These are phyloP conservation scores for Phytophthora pisi DNA, from an alignment of 352 stramenopile genomes.

Conservation along the genomic window DNA sequence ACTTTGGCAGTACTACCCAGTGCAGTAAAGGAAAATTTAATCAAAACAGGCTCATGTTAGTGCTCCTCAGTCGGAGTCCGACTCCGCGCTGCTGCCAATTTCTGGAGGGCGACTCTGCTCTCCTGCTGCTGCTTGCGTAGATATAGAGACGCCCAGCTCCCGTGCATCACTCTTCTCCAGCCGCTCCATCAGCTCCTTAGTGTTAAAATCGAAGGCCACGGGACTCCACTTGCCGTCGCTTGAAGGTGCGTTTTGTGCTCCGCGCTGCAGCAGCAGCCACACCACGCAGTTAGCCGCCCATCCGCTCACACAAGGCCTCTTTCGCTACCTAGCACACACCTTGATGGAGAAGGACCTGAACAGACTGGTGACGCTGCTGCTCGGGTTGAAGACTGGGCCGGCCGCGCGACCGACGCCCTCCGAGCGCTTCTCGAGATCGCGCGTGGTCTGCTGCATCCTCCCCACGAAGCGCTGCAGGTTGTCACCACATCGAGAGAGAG, in stretches of 20 bases:
- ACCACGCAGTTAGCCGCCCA: neutral
- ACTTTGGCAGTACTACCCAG: no score
- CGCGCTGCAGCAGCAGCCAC: constrained; percentile 33
- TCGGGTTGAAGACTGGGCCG: constrained; percentile 64
- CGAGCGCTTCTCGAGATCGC: constrained; percentile 68
- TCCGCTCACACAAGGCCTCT: neutral
- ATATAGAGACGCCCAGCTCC: constrained; percentile 65
- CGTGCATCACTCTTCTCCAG: constrained; percentile 62
- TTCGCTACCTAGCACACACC: constrained; percentile 27
- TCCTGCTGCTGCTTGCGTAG: constrained; percentile 3
- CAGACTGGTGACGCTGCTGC: constrained; percentile 62
- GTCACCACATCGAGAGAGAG: neutral
- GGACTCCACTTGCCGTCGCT: constrained; percentile 61
- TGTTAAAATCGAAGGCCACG: constrained; percentile 62
- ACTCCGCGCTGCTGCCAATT: constrained; percentile 4
- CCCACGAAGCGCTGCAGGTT: constrained; percentile 57
- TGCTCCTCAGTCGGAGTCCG: constrained; percentile 12
- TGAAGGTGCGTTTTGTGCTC: constrained; percentile 28
- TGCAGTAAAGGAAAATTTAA: no score
- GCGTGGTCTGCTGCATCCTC: constrained; percentile 59
- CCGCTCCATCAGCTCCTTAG: constrained; percentile 52
- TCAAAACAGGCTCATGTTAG: neutral
- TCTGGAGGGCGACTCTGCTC: neutral
- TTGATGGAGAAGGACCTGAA: constrained; percentile 71
- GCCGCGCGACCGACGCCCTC: constrained; percentile 60